Evolutionary conservation across 495 filamentous ascomycete species (phyloP).

Genomic region (Cladorrhinum samala): DNA sequence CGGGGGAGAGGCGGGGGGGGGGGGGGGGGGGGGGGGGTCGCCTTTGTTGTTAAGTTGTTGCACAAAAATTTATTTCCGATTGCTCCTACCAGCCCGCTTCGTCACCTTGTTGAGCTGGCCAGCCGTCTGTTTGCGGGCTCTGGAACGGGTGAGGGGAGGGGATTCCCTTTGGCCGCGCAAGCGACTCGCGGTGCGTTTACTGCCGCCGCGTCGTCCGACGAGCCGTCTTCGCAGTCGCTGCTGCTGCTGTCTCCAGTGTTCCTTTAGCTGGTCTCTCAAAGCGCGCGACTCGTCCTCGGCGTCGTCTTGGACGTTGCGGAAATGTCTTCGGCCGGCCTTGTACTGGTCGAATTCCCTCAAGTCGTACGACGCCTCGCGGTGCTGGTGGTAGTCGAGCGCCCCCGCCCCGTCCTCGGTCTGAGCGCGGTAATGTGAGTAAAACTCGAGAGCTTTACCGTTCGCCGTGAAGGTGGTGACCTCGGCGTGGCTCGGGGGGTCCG

Average conservation of each 20-base stretch:
- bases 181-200: no score
- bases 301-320: slow-evolving; percentile 25
- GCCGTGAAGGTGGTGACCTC: slow-evolving; percentile 29
- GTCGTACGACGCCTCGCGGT: slow-evolving; percentile 15
- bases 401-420: slow-evolving; percentile 13
- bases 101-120: no score
- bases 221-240: no score
- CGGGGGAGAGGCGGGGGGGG: no score
- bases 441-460: slow-evolving; percentile 26
- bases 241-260: slow-evolving; percentile 20
- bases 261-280: slow-evolving; percentile 21
- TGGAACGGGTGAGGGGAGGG: no score
- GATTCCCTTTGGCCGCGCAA: no score
- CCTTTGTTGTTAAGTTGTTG: no score
- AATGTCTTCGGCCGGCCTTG: slow-evolving; percentile 17
- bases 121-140: no score
- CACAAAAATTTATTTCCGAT: no score
- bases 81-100: no score
- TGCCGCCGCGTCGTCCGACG: no score
- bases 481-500: slow-evolving; percentile 24
- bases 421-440: slow-evolving; percentile 30
- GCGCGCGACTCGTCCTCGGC: slow-evolving; percentile 18
- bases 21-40: no score
- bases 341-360: slow-evolving; percentile 9
- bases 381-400: slow-evolving; percentile 30